phyloP scores from a whole-genome alignment of 1,284 basidiomycete genomes.

The Cutaneotrichosporon arboriforme region DNA sequence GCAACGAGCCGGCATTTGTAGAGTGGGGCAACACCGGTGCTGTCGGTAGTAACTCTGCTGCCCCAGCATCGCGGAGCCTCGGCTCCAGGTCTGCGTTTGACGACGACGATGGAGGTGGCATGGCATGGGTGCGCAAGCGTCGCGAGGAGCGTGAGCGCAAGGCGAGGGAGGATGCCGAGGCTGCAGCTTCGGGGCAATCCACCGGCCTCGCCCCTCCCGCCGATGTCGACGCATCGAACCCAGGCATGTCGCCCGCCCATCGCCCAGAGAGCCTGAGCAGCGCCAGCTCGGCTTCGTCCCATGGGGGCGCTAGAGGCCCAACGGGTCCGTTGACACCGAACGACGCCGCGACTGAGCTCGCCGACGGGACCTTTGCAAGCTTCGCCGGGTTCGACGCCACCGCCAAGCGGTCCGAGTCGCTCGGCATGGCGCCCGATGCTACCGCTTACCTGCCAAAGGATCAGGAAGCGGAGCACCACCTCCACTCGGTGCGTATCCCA shows the following conservation, averaged over 20 bases:
- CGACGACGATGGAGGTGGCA: slow-evolving; percentile 46
- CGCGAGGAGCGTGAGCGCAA: slow-evolving; percentile 39
- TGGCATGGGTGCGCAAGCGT: slow-evolving; percentile 46
- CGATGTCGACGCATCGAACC: background rate
- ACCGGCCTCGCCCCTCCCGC: background rate
- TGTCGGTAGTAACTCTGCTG: background rate
- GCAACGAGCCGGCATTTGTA: slow-evolving; percentile 43
- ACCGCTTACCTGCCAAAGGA: background rate
- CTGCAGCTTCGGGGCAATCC: slow-evolving; percentile 3
- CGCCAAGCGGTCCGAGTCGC: background rate
- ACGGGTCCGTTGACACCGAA: slow-evolving; percentile 10
- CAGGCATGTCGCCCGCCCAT: slow-evolving; percentile 2
- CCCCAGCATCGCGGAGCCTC: background rate
- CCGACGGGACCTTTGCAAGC: background rate
- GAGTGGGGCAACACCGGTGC: slow-evolving; percentile 40
- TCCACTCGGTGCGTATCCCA: slow-evolving; percentile 4
- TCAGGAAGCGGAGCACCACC: slow-evolving; percentile 10
- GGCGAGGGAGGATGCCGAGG: slow-evolving; percentile 26
- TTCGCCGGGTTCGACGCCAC: slow-evolving; percentile 1
- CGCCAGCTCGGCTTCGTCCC: slow-evolving; percentile 5
- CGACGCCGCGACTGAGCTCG: slow-evolving; percentile 9
- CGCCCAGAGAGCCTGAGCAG: slow-evolving; percentile 6
- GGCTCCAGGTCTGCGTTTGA: slow-evolving; percentile 21
- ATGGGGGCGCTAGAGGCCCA: background rate
- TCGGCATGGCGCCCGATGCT: slow-evolving; percentile 4